Evolutionary conservation across 371 early-diverging fungal species (phyloP).

Genomic region (Rhizopus arrhizus): DNA sequence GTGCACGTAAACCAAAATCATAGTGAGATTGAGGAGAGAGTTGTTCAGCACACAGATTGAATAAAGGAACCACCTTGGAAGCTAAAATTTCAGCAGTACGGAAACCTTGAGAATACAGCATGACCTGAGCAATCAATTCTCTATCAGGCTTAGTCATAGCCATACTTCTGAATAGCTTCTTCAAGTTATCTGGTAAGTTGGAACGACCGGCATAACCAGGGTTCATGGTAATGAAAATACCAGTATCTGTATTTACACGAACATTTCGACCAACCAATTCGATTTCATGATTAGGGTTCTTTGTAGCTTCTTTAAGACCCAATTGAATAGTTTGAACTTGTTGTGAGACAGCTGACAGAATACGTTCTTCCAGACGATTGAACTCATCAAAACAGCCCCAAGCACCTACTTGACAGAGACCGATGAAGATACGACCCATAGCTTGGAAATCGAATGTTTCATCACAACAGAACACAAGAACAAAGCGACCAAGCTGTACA

Average conservation of each 20-base stretch:
- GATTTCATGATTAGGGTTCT: slow-evolving; percentile 74
- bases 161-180: slow-evolving; percentile 96
- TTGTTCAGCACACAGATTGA: slow-evolving; percentile 93
- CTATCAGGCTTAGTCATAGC: slow-evolving; percentile 99
- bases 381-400: slow-evolving; percentile 99
- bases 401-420: slow-evolving; percentile 96
- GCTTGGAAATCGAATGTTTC: slow-evolving; percentile 99
- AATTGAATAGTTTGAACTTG: slow-evolving; percentile 98
- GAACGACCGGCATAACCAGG: slow-evolving; percentile 99
- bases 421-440: slow-evolving; percentile 99
- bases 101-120: slow-evolving; percentile 99
- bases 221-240: slow-evolving; percentile 99
- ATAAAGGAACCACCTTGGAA: slow-evolving; percentile 94
- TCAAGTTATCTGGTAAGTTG: slow-evolving; percentile 97
- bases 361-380: slow-evolving; percentile 97
- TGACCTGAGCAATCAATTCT: slow-evolving; percentile 97
- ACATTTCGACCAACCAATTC: slow-evolving; percentile 92
- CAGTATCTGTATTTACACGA: slow-evolving; percentile 84
- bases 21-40: slow-evolving; percentile 95
- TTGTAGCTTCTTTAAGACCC: slow-evolving; percentile 77
- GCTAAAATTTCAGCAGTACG: slow-evolving; percentile 92
- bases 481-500: slow-evolving; percentile 93
- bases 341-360: slow-evolving; percentile 97
- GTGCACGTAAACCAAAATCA: slow-evolving; percentile 98
- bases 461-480: slow-evolving; percentile 99